Percentiles rank a stretch among this genome's conserved stretches.
Conservation (phyloP, 2,329 filamentous ascomycete species). For the Teratosphaeriaceae sp. region DNA sequence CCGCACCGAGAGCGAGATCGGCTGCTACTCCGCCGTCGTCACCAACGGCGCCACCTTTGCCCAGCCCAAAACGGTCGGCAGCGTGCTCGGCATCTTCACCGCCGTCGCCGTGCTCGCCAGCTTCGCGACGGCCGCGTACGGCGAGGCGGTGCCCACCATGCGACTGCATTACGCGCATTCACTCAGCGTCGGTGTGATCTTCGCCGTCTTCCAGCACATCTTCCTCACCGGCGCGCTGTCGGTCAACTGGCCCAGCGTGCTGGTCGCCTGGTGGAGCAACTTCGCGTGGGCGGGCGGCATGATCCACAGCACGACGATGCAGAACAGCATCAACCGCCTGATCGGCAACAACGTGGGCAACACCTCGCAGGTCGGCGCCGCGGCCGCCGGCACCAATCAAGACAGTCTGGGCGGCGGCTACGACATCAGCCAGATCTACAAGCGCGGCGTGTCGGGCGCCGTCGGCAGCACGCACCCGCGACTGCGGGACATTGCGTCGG, state of each 20-base stretch:
- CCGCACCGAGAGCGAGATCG: constrained; percentile 62
- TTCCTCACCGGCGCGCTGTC: constrained; percentile 70
- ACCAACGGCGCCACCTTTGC: constrained; percentile 66
- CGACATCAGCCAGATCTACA: constrained; percentile 57
- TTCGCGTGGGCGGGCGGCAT: constrained; percentile 73
- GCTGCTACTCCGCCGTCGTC: constrained; percentile 66
- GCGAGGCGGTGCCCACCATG: constrained; percentile 58
- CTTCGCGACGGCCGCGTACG: constrained; percentile 63
- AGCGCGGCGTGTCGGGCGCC: too few species aligned
- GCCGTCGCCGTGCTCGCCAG: constrained; percentile 59
- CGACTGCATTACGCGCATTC: constrained; percentile 71
- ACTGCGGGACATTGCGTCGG: constrained; percentile 22
- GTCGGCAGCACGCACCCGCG: constrained; percentile 20
- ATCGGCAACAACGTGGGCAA: constrained; percentile 60
- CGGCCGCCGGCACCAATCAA: constrained; percentile 49
- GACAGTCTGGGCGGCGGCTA: constrained; percentile 47
- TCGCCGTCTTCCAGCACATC: constrained; percentile 71
- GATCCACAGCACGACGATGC: constrained; percentile 56
- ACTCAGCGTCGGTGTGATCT: constrained; percentile 62
- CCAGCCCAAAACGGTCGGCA: constrained; percentile 56
- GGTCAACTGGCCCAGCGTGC: constrained; percentile 67
- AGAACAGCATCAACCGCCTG: constrained; percentile 58
- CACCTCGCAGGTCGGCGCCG: constrained; percentile 58
- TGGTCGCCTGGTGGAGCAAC: constrained; percentile 75
- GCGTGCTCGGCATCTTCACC: constrained; percentile 57